Conservation (phyloP, 176 grass and related monocot genomes). For the Hyparrhenia diplandra region DNA sequence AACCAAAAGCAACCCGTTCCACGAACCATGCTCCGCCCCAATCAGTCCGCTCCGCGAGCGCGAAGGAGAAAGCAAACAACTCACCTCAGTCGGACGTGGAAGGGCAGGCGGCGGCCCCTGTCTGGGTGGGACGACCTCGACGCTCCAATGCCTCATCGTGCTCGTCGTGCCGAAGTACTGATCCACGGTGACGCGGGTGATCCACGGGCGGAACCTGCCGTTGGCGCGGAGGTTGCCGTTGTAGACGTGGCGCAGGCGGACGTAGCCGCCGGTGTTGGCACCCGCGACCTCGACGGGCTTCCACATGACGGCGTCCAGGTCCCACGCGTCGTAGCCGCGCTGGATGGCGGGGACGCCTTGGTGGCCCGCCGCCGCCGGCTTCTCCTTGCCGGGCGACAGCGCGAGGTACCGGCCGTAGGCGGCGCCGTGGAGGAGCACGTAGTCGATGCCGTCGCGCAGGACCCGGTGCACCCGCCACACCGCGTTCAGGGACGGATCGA, state of each 20-base stretch:
- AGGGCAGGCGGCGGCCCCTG: neutral
- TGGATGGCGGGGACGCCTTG: neutral
- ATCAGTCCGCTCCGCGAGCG: neutral
- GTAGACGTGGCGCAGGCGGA: neutral
- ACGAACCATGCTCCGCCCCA: neutral
- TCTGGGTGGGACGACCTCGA: neutral
- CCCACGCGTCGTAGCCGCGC: neutral
- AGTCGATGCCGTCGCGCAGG: neutral
- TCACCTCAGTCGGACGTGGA: neutral
- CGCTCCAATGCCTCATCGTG: neutral
- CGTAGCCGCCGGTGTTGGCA: neutral
- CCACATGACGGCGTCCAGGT: neutral
- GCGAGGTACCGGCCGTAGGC: constrained; percentile 34
- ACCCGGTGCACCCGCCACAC: constrained; percentile 5
- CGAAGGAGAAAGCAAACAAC: neutral
- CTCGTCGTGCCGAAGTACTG: neutral
- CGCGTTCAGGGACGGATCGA: neutral
- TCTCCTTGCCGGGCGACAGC: neutral
- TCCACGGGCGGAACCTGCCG: neutral
- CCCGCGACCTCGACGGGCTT: neutral
- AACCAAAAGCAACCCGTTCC: neutral
- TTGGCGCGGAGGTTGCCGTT: neutral
- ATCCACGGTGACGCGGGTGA: neutral
- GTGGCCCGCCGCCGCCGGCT: neutral
- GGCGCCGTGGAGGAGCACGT: constrained; percentile 15